Evolutionary conservation across 192 early-diverging fungal genomes (phyloP).

Genomic region (Gryganskiella cystojenkinii): DNA sequence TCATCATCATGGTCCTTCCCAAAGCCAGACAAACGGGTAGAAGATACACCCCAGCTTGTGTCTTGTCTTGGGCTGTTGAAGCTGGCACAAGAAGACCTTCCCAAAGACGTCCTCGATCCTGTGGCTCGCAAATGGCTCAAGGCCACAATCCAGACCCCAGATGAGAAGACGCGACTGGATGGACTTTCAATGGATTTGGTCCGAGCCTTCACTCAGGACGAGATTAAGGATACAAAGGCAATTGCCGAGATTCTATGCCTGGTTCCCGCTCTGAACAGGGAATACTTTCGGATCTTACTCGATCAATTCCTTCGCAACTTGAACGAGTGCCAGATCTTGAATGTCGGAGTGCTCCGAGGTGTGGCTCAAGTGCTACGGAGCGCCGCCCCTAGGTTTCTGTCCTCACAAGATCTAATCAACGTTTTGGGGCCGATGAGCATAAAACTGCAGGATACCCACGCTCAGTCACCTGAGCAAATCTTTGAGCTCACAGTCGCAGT

Average conservation of each 20-base stretch:
- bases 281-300: background rate
- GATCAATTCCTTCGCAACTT: background rate
- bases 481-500: conserved; percentile 2
- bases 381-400: background rate
- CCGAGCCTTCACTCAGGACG: background rate
- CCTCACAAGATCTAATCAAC: conserved; percentile 2
- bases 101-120: background rate
- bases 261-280: background rate
- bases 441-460: background rate
- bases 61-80: background rate
- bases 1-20: background rate
- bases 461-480: conserved; percentile 5
- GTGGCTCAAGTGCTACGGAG: background rate
- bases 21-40: background rate
- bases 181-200: background rate
- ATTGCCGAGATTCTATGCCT: background rate
- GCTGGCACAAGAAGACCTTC: background rate
- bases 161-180: background rate
- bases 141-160: background rate
- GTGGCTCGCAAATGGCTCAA: background rate
- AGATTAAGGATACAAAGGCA: background rate
- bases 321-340: background rate
- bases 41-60: conserved; percentile 1
- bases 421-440: background rate
- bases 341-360: background rate